These are phyloP conservation scores for Primulina huaijiensis DNA, from an alignment of 257 asterid genomes.

Conservation along the genomic window DNA sequence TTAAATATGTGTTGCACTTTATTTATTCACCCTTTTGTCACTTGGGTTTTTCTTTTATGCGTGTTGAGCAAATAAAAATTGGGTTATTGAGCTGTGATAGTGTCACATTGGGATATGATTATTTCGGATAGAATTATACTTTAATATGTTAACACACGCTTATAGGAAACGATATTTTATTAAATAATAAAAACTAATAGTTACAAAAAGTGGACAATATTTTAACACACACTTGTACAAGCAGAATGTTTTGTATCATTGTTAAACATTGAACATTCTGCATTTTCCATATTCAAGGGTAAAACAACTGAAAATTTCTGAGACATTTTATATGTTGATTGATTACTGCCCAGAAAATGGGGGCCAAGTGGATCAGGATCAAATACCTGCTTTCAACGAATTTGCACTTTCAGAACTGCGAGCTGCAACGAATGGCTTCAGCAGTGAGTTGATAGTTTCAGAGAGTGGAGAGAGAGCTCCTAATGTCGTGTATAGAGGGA, in stretches of 20 bases:
- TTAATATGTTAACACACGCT: not conserved
- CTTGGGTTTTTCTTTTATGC: not conserved
- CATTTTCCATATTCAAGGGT: not conserved
- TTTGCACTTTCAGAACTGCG: slow-evolving; percentile 72
- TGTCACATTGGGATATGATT: not conserved
- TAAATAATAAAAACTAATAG: too few relatives aligned
- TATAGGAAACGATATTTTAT: too few relatives aligned
- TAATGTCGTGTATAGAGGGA: slow-evolving; percentile 75
- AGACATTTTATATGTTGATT: slow-evolving; percentile 16
- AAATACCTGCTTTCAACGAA: slow-evolving; percentile 77
- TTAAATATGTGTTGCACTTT: not conserved
- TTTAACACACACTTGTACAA: not conserved
- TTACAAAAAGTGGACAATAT: too few relatives aligned
- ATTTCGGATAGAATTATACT: not conserved
- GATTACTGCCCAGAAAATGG: slow-evolving; percentile 44
- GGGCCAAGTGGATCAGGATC: slow-evolving; percentile 63
- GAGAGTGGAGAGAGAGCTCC: slow-evolving; percentile 91
- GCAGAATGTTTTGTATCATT: too few relatives aligned
- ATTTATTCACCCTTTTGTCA: not conserved
- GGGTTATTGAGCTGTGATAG: not conserved
- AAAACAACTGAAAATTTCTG: not conserved
- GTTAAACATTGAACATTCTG: not conserved
- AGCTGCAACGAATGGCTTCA: slow-evolving; percentile 82
- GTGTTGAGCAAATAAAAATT: not conserved
- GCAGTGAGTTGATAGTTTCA: slow-evolving; percentile 79